Base-by-base conservation (phyloP, 805 yeast species). In the Wickerhamomyces rabaulensis region DNA sequence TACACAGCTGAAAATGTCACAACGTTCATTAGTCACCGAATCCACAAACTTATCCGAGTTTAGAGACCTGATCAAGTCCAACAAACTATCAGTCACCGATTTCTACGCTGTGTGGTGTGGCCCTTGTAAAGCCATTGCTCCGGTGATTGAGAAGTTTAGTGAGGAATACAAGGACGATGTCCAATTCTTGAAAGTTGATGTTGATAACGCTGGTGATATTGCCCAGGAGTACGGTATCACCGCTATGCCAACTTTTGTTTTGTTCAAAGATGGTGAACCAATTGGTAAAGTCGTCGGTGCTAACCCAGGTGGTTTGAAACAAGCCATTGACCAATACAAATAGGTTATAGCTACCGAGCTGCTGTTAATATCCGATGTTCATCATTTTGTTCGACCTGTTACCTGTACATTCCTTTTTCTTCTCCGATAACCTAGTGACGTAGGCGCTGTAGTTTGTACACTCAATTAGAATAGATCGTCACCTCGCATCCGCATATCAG, bases 41-140 rank as follows among this genome's bases (percentile, higher is more conserved):
- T 51, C 75, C 15, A 48, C 56, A 2, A 48, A 60, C 2, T 45
- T 71, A 20, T 43, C 57, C 8, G 71, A 70, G 25, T 75, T 74
- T 58, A 63, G 67, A 39, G 49, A 55, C 6, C 54, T 64, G 3
- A 66, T 68, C 39, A 52, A 61, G 27, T 50, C 61, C 12, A 62
- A 68, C 31, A 71, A 75, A 47, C 61, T 78, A 33, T 68, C 82
- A 2, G 67, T 82, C 2, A 75, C 82, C 42, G 88, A 83, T 60
- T 83, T 82, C 61, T 80, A 74, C 63, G 88, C 89, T 27, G 75
- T 80, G 10, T 83, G 89, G 89, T 83, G 89, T 64, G 87, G 84
- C 8, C 89, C 89, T n/a, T 83, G 89, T 57, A 80, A 78, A 55
- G 84, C 84, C n/a, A 74, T 83, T 56, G 72, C 83, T 3, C 89